phyloP scores from a whole-genome alignment of 1,284 basidiomycete species.

The Phellopilus nigrolimitatus region DNA sequence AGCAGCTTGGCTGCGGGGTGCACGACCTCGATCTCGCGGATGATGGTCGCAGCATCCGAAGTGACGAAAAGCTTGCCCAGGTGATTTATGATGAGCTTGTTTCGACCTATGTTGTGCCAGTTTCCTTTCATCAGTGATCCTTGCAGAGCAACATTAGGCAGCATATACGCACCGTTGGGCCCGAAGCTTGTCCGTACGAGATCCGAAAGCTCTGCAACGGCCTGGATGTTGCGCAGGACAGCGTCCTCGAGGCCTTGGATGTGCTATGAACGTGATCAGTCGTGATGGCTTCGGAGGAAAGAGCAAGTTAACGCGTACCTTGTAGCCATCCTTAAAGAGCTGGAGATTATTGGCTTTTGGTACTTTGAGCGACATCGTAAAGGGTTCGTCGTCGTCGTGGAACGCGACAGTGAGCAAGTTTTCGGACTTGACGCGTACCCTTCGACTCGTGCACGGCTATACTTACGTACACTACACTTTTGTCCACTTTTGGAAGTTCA shows the following conservation, averaged over 20 bases:
- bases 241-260: constrained; percentile 91
- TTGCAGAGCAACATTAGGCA: neutral
- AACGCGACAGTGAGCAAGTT: neutral
- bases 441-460: no score
- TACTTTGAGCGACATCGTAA: constrained; percentile 87
- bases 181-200: constrained; percentile 96
- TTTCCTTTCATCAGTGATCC: constrained; percentile 4
- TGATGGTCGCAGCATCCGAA: constrained; percentile 98
- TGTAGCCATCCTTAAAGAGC: constrained; percentile 94
- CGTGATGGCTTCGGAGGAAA: no score
- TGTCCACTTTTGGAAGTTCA: no score
- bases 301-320: constrained; percentile 44
- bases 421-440: no score
- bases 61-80: constrained; percentile 95
- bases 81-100: constrained; percentile 96
- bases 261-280: no score
- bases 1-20: constrained; percentile 97
- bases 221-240: constrained; percentile 91
- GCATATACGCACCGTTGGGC: constrained; percentile 72
- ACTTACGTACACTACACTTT: no score
- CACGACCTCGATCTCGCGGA: constrained; percentile 96
- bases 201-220: constrained; percentile 90
- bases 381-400: neutral
- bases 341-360: constrained; percentile 87
- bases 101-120: constrained; percentile 56